Evolutionary conservation across 2,329 filamentous ascomycete genomes (phyloP).

Genomic region (Sporothrix sp.): DNA sequence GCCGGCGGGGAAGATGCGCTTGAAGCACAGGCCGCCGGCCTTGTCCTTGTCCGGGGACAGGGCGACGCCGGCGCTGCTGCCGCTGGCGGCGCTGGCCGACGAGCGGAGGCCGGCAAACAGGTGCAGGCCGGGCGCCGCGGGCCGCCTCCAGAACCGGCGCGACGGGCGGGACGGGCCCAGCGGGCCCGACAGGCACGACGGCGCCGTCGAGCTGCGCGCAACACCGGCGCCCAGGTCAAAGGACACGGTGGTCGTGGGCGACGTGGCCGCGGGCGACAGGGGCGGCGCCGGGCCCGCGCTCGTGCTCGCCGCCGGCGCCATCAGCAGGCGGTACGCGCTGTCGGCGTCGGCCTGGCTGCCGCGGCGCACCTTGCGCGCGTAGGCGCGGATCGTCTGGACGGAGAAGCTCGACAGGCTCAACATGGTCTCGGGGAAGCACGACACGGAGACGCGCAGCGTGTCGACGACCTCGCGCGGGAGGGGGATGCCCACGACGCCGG

Average conservation of each 20-base stretch:
- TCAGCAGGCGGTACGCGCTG: constrained; percentile 17
- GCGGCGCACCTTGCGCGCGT: constrained; percentile 44
- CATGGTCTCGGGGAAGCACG: constrained; percentile 51
- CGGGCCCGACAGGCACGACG: not conserved
- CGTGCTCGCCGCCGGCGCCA: too few relatives aligned
- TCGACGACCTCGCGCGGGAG: constrained; percentile 45
- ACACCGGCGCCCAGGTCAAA: not conserved
- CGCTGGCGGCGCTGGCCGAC: not conserved
- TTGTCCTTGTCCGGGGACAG: not conserved
- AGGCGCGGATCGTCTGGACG: constrained; percentile 47
- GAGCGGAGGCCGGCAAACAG: not conserved
- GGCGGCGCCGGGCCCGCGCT: not conserved
- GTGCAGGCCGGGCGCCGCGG: not conserved
- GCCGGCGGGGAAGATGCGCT: constrained; percentile 42
- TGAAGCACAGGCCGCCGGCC: constrained; percentile 25
- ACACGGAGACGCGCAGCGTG: constrained; percentile 42
- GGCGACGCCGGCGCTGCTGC: not conserved
- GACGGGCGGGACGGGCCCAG: constrained; percentile 1
- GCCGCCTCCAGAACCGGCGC: constrained; percentile 15
- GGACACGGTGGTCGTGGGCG: constrained; percentile 1
- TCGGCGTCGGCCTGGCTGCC: constrained; percentile 17
- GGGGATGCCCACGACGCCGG: constrained; percentile 27
- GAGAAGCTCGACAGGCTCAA: constrained; percentile 45
- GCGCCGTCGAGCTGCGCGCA: not conserved
- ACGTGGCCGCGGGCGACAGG: not conserved